A percentile compares a stretch with the other conserved stretches of the same genome.
Evolutionary conservation across 2,329 filamentous ascomycete genomes (phyloP).

Genomic region (Cordyceps sp.): DNA sequence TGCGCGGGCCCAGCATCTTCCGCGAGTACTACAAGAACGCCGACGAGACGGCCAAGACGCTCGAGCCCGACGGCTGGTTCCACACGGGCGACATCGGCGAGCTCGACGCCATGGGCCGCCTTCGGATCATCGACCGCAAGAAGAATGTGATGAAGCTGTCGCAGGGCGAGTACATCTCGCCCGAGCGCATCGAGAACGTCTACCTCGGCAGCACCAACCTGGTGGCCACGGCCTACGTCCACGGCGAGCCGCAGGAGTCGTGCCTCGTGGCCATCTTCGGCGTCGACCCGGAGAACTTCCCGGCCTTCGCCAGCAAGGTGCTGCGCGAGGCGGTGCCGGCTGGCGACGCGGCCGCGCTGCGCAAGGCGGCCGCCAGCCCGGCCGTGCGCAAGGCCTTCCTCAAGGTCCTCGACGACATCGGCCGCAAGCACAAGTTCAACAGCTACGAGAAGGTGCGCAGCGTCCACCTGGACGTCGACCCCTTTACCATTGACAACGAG

Average conservation of each 20-base stretch:
- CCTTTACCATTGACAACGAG: slow-evolving; percentile 87
- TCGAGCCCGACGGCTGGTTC: slow-evolving; percentile 92
- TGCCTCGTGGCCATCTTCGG: slow-evolving; percentile 77
- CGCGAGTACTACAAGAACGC: slow-evolving; percentile 78
- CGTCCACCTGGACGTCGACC: slow-evolving; percentile 62
- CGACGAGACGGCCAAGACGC: slow-evolving; percentile 67
- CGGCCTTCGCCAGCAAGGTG: slow-evolving; percentile 61
- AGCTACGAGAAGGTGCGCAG: slow-evolving; percentile 73
- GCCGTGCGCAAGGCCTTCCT: slow-evolving; percentile 61
- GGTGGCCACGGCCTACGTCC: slow-evolving; percentile 69
- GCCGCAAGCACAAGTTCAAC: slow-evolving; percentile 75
- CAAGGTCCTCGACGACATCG: slow-evolving; percentile 63
- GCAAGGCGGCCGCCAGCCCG: slow-evolving; percentile 48
- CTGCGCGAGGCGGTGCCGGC: slow-evolving; percentile 48
- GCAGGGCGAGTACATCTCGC: slow-evolving; percentile 95
- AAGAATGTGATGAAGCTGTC: slow-evolving; percentile 99
- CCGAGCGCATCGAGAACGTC: slow-evolving; percentile 92
- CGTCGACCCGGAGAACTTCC: slow-evolving; percentile 71
- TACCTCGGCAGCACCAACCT: slow-evolving; percentile 69
- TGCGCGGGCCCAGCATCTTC: slow-evolving; percentile 71
- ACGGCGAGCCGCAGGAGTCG: slow-evolving; percentile 74
- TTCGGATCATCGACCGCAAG: slow-evolving; percentile 87
- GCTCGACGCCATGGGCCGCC: slow-evolving; percentile 70
- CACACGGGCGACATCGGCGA: slow-evolving; percentile 83
- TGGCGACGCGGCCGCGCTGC: slow-evolving; percentile 50